These are phyloP conservation scores for Aspergillus bombycis DNA, from an alignment of 2,329 filamentous ascomycete species.

Conservation along the genomic window DNA sequence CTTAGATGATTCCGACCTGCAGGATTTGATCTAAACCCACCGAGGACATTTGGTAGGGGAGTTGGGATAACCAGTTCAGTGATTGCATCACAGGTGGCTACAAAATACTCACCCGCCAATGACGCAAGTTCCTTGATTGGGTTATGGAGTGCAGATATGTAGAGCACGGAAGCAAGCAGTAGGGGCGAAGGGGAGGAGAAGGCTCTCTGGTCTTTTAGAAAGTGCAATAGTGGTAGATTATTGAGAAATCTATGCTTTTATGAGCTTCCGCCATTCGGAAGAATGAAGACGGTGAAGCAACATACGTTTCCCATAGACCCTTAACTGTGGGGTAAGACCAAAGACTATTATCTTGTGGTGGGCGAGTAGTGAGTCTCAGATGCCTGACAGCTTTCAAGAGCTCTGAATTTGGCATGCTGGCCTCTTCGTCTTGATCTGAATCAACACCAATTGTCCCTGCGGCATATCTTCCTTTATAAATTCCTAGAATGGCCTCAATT, in stretches of 20 bases:
- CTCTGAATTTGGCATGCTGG: constrained; percentile 17
- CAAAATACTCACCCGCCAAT: constrained; percentile 27
- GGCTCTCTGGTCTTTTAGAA: constrained; percentile 29
- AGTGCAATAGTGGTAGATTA: constrained; percentile 33
- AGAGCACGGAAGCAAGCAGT: constrained; percentile 31
- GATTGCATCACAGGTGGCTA: constrained; percentile 29
- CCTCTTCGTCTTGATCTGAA: constrained; percentile 20
- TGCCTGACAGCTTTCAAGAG: constrained; percentile 28
- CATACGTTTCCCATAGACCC: constrained; percentile 31
- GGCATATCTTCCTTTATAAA: constrained; percentile 16
- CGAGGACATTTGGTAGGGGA: background rate
- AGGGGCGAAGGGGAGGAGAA: constrained; percentile 31
- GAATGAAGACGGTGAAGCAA: background rate
- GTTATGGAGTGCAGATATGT: constrained; percentile 33
- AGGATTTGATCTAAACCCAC: background rate
- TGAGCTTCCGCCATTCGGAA: constrained; percentile 8
- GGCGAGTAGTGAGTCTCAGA: constrained; percentile 27
- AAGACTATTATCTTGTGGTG: constrained; percentile 22
- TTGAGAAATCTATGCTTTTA: constrained; percentile 27
- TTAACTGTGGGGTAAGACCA: constrained; percentile 31
- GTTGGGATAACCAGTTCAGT: constrained; percentile 26
- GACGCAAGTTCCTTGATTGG: constrained; percentile 22
- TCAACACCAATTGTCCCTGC: constrained; percentile 5
- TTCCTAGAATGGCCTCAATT: constrained; percentile 29
- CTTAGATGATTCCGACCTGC: background rate